phyloP scores from a whole-genome alignment of 805 yeast genomes.

The Pichia nakasei region DNA sequence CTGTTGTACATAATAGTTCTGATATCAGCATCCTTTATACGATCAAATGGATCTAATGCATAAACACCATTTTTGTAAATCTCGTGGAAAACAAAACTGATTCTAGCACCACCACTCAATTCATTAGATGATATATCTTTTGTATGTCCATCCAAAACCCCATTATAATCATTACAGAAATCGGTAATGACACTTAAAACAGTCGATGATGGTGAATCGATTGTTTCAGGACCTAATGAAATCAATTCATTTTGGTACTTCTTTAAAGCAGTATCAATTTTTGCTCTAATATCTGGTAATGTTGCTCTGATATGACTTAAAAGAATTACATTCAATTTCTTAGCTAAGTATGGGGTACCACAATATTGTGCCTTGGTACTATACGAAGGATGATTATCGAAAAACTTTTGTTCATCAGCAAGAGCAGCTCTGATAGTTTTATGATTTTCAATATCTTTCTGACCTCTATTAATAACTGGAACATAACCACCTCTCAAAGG shows the following conservation, averaged over 20 bases:
- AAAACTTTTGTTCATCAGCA: conserved; percentile 67
- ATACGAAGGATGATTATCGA: conserved; percentile 86
- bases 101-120: conserved; percentile 96
- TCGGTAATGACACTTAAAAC: conserved; percentile 88
- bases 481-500: conserved; percentile 93
- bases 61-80: conserved; percentile 86
- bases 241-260: conserved; percentile 75
- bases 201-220: conserved; percentile 82
- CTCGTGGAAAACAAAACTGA: conserved; percentile 94
- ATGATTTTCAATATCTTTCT: conserved; percentile 83
- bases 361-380: conserved; percentile 90
- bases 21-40: conserved; percentile 89
- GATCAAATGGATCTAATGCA: conserved; percentile 93
- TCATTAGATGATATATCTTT: conserved; percentile 83
- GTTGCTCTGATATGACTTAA: conserved; percentile 84
- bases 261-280: conserved; percentile 76
- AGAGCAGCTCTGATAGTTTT: conserved; percentile 87
- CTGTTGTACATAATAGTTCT: conserved; percentile 96
- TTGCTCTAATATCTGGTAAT: conserved; percentile 85
- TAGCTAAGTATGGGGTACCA: conserved; percentile 97
- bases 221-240: conserved; percentile 79
- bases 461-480: conserved; percentile 96
- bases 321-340: conserved; percentile 79
- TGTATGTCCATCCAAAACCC: conserved; percentile 86
- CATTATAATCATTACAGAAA: conserved; percentile 83